Evolutionary conservation across 768 basidiomycete genomes (phyloP).

Genomic region (Coprinopsis strossmayeri): DNA sequence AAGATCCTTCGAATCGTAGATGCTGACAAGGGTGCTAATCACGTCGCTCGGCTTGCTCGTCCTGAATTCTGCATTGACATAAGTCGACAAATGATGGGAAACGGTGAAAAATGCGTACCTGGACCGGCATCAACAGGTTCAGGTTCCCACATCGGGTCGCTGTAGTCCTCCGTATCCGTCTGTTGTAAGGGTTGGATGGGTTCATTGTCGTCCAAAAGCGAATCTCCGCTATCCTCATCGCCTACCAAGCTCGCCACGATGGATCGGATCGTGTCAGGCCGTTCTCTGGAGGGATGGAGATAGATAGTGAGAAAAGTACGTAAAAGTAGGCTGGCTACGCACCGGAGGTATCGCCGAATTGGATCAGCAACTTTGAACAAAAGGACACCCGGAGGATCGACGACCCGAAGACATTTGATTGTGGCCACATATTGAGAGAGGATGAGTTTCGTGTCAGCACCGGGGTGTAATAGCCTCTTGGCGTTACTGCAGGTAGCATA

Average conservation of each 20-base stretch:
- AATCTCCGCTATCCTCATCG: slow-evolving; percentile 74
- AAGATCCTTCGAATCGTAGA: slow-evolving; percentile 94
- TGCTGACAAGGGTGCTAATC: slow-evolving; percentile 93
- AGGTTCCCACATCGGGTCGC: slow-evolving; percentile 91
- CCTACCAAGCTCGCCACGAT: slow-evolving; percentile 91
- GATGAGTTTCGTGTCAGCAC: slow-evolving; percentile 90
- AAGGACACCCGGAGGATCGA: slow-evolving; percentile 91
- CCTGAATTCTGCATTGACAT: slow-evolving; percentile 62
- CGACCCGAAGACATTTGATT: slow-evolving; percentile 81
- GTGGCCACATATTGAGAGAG: slow-evolving; percentile 86
- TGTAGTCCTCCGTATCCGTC: slow-evolving; percentile 76
- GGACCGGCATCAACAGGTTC: slow-evolving; percentile 96
- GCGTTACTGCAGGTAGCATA: slow-evolving; percentile 55
- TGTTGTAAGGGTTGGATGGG: slow-evolving; percentile 71
- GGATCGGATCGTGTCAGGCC: slow-evolving; percentile 89
- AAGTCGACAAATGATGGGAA: slow-evolving; percentile 5
- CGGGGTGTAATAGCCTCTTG: slow-evolving; percentile 89
- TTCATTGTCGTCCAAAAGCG: slow-evolving; percentile 80
- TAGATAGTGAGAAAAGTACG: too few species aligned
- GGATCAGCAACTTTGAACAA: slow-evolving; percentile 93
- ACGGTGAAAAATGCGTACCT: slow-evolving; percentile 38
- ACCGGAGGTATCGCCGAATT: slow-evolving; percentile 86
- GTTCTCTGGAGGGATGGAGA: too few species aligned
- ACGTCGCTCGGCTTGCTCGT: slow-evolving; percentile 89
- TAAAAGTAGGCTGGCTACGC: slow-evolving; percentile 12